Evolutionary conservation across 441 rosid species (phyloP).

Genomic region (Brassica balearica): DNA sequence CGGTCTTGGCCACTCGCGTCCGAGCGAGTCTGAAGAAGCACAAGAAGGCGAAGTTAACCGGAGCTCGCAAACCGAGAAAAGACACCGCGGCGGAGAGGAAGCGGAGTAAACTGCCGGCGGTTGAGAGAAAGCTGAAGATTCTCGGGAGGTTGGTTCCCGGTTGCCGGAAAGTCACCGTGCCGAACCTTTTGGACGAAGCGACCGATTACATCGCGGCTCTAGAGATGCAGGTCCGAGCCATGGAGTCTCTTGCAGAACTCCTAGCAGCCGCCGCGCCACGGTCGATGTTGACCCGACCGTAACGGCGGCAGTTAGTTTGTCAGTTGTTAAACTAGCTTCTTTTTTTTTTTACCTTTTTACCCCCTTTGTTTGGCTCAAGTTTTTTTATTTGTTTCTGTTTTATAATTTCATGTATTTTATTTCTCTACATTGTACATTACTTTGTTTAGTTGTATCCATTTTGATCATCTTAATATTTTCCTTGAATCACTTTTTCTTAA

Average conservation of each 20-base stretch:
- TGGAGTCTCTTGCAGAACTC: conserved; percentile 52
- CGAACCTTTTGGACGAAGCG: conserved; percentile 65
- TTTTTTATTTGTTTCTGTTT: neutral
- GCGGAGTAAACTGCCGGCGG: conserved; percentile 49
- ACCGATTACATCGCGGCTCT: conserved; percentile 68
- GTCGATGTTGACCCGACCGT: conserved; percentile 36
- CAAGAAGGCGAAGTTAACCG: conserved; percentile 45
- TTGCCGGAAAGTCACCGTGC: conserved; percentile 57
- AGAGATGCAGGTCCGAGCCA: conserved; percentile 69
- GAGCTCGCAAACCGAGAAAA: conserved; percentile 28
- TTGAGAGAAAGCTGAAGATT: conserved; percentile 50
- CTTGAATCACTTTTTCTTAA: neutral
- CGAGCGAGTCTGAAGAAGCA: conserved; percentile 44
- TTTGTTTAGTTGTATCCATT: conserved; percentile 9
- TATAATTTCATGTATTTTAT: conserved; percentile 33
- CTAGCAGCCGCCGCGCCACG: conserved; percentile 46
- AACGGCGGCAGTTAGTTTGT: conserved; percentile 41
- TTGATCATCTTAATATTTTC: conserved; percentile 5
- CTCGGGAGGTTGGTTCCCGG: conserved; percentile 68
- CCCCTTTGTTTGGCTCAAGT: conserved; percentile 16
- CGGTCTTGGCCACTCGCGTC: conserved; percentile 38
- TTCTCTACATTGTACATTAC: conserved; percentile 34
- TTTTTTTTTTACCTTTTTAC: conserved; percentile 9
- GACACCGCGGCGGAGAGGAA: neutral
- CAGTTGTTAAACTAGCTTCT: conserved; percentile 30